Evolutionary conservation across 2,329 filamentous ascomycete species (phyloP).

Genomic region (Colletotrichum orchidophilum): DNA sequence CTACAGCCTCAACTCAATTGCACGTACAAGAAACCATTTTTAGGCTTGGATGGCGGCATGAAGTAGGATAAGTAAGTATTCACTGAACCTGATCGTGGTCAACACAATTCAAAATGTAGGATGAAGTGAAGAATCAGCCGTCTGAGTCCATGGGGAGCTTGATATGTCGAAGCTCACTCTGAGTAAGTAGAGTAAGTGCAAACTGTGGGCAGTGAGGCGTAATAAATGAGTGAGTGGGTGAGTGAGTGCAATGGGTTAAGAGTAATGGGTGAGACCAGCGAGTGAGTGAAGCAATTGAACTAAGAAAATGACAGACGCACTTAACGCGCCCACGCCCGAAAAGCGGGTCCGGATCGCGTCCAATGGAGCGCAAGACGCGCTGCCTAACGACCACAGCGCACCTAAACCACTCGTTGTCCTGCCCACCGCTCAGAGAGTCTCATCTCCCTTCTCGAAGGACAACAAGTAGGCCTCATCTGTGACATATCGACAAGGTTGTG

Average conservation of each 20-base stretch:
- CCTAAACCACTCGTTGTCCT: not conserved
- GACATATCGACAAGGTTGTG: not conserved
- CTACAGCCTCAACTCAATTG: too few species aligned
- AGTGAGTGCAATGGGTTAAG: not conserved
- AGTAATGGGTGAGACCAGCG: not conserved
- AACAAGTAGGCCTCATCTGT: not conserved
- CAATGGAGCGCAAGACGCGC: conserved; percentile 11
- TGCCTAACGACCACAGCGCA: not conserved
- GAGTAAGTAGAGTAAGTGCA: too few species aligned
- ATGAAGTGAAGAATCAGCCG: too few species aligned
- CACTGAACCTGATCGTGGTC: too few species aligned
- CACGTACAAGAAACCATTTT: too few species aligned
- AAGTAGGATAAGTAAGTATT: too few species aligned
- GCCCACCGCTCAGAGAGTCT: not conserved
- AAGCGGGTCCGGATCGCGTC: conserved; percentile 16
- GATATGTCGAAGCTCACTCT: too few species aligned
- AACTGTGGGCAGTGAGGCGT: too few species aligned
- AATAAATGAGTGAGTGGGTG: not conserved
- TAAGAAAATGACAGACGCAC: not conserved
- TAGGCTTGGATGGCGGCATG: too few species aligned
- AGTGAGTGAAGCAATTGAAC: not conserved
- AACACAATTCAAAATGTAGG: too few species aligned
- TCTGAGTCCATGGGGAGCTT: too few species aligned
- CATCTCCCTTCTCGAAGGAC: not conserved
- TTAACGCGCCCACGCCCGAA: conserved; percentile 7